Evolutionary conservation across 1,284 basidiomycete species (phyloP).

Genomic region (Cryptococcus hybrid): DNA sequence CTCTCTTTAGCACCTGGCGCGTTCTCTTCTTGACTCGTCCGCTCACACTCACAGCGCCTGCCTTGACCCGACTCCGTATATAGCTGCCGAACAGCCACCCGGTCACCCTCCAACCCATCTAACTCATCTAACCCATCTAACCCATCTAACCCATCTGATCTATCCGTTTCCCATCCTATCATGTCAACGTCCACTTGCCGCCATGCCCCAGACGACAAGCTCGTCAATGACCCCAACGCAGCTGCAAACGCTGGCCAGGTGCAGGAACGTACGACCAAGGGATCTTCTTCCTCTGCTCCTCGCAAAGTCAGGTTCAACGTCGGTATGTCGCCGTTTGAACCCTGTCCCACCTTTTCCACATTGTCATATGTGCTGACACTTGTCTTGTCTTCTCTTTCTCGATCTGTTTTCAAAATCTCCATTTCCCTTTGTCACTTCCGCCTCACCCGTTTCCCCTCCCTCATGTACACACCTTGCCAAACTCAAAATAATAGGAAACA

Average conservation of each 20-base stretch:
- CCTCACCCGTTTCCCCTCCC: not conserved
- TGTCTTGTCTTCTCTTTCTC: too few relatives aligned
- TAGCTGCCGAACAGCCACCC: not conserved
- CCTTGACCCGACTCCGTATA: too few relatives aligned
- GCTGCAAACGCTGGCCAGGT: conserved; percentile 2
- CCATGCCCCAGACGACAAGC: not conserved
- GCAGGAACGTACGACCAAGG: conserved; percentile 39
- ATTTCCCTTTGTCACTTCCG: not conserved
- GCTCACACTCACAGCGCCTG: not conserved
- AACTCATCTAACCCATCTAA: too few relatives aligned
- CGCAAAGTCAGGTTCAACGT: conserved; percentile 91
- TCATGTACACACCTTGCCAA: not conserved
- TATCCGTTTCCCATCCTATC: not conserved
- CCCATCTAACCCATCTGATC: too few relatives aligned
- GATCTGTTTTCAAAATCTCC: not conserved
- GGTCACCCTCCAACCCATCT: too few relatives aligned
- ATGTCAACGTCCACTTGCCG: not conserved
- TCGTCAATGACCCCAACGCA: not conserved
- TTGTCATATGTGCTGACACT: not conserved
- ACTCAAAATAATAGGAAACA: conserved; percentile 40
- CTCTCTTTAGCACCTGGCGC: not conserved
- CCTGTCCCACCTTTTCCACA: not conserved
- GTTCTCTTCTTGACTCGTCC: not conserved
- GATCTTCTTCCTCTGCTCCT: conserved; percentile 58
- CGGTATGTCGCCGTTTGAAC: conserved; percentile 58